These are phyloP conservation scores for Cercospora zeina DNA, from an alignment of 2,329 filamentous ascomycete species.

Conservation along the genomic window DNA sequence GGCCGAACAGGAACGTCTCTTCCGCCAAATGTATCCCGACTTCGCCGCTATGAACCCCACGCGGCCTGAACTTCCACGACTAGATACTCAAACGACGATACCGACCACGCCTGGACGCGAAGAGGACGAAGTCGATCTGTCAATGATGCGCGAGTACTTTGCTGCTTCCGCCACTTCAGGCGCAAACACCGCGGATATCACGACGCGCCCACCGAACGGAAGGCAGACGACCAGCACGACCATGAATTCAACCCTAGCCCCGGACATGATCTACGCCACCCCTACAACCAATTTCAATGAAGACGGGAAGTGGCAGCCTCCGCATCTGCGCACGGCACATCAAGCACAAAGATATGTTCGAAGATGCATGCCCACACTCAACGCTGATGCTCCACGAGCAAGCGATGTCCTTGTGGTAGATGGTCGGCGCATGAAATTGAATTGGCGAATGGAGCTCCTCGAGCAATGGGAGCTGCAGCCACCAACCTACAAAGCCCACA, in stretches of 20 bases:
- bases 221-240: constrained; percentile 36
- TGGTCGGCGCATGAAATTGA: constrained; percentile 49
- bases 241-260: constrained; percentile 28
- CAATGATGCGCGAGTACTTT: constrained; percentile 40
- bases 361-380: constrained; percentile 50
- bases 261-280: constrained; percentile 41
- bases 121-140: constrained; percentile 42
- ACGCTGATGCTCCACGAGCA: constrained; percentile 47
- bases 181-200: constrained; percentile 10
- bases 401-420: constrained; percentile 49
- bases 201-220: constrained; percentile 27
- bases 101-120: constrained; percentile 33
- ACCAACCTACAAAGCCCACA: constrained; percentile 46
- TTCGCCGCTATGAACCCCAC: constrained; percentile 36
- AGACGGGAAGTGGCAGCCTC: constrained; percentile 41
- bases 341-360: constrained; percentile 50
- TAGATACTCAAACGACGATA: constrained; percentile 17
- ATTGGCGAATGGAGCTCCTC: constrained; percentile 46
- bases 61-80: constrained; percentile 16
- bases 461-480: constrained; percentile 47
- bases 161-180: constrained; percentile 12
- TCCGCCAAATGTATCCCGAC: constrained; percentile 50
- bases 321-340: constrained; percentile 38
- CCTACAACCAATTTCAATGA: constrained; percentile 36
- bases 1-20: constrained; percentile 52